A percentile compares a stretch with the other conserved stretches of the same genome.
Conservation (phyloP, 2,329 filamentous ascomycete genomes). For the Aspergillus arachidicola region DNA sequence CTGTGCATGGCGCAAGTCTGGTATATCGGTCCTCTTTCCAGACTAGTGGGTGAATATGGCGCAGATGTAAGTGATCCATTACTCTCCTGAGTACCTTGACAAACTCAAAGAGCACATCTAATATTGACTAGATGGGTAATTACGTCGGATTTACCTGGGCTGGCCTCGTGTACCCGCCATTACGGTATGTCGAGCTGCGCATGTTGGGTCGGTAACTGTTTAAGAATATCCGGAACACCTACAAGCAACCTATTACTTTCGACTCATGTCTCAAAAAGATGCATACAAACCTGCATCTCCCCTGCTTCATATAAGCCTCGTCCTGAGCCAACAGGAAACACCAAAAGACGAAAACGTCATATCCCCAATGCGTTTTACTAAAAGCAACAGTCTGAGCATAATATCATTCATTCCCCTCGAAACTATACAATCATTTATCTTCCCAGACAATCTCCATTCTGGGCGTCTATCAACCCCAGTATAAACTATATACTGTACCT, state of each 20-base stretch:
- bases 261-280: not conserved
- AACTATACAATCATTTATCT: not conserved
- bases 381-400: not conserved
- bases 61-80: slow-evolving; percentile 52
- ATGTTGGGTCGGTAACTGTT: slow-evolving; percentile 47
- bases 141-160: slow-evolving; percentile 65
- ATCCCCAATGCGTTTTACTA: not conserved
- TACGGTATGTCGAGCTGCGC: slow-evolving; percentile 56
- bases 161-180: slow-evolving; percentile 57
- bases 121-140: slow-evolving; percentile 52
- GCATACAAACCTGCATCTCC: not conserved
- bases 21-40: slow-evolving; percentile 67
- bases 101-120: slow-evolving; percentile 14
- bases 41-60: slow-evolving; percentile 59
- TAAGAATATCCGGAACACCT: not conserved
- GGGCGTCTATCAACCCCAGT: not conserved
- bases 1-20: slow-evolving; percentile 71
- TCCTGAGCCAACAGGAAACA: not conserved
- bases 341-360: not conserved
- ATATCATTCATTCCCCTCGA: not conserved
- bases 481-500: not conserved
- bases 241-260: not conserved
- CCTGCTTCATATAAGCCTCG: not conserved
- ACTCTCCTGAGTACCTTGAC: not conserved
- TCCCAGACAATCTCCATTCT: not conserved